phyloP scores from a whole-genome alignment of 306 rosid species.

The Macrotyloma uniflorum region DNA sequence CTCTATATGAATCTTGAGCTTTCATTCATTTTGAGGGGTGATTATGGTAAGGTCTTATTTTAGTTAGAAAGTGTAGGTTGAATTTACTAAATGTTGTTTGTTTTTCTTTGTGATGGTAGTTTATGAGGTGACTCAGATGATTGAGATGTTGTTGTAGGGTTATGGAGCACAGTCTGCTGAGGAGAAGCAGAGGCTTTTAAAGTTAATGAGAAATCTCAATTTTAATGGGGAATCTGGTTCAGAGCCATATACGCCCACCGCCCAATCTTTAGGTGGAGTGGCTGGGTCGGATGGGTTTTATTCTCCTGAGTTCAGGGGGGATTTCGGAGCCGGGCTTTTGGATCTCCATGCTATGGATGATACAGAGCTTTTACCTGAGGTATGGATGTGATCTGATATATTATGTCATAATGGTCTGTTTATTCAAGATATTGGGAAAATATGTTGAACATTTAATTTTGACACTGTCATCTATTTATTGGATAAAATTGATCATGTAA shows the following conservation, averaged over 20 bases:
- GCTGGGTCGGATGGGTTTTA: conserved; percentile 72
- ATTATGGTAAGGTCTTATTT: background rate
- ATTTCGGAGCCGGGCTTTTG: conserved; percentile 98
- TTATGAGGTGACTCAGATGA: conserved; percentile 32
- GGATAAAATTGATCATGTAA: background rate
- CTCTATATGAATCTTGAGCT: conserved; percentile 27
- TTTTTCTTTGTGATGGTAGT: conserved; percentile 15
- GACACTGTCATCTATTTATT: conserved; percentile 1
- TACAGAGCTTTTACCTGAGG: conserved; percentile 95
- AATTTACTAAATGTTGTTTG: conserved; percentile 7
- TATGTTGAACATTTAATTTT: conserved; percentile 7
- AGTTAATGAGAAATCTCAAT: conserved; percentile 93
- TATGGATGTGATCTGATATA: conserved; percentile 47
- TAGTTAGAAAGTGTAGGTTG: background rate
- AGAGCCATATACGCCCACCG: conserved; percentile 65
- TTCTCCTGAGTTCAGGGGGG: conserved; percentile 91
- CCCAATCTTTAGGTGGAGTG: conserved; percentile 68
- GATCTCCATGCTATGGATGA: conserved; percentile 99
- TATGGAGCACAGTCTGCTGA: conserved; percentile 98
- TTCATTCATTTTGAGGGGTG: conserved; percentile 4
- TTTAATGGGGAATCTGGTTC: conserved; percentile 93
- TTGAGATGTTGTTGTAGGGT: conserved; percentile 57
- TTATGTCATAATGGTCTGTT: background rate
- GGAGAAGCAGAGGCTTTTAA: conserved; percentile 94
- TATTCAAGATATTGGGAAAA: conserved; percentile 3